Base-by-base conservation (phyloP, 192 early-diverging fungal species). In the Entomortierella chlamydospora region DNA sequence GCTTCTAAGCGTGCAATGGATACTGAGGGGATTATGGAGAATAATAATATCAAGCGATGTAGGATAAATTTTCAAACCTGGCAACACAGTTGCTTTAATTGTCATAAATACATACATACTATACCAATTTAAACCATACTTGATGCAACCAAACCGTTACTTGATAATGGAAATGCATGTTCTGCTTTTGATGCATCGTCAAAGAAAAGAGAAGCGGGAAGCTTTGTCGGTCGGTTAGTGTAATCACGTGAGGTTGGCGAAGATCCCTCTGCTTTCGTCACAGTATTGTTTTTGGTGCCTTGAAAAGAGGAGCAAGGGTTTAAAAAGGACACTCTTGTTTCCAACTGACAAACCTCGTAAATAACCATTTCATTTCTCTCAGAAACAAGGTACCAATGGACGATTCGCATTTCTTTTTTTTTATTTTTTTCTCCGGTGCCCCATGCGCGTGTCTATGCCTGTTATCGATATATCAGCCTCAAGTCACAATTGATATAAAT, bases 1-100 rank as follows among this genome's bases (percentile, higher is more conserved):
- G 95, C 85, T 96, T 92, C 90, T 94, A 93, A 90, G 82, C 55
- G 62, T 54, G 18, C 53, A n/a, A 23, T 55, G 47, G 4, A 41
- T 59, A 39, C 34, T 37, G 41, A 23, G n/a, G 53, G 50, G 15
- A 30, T 28, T 53, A 41, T 22, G 60, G 42, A 47, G 59, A 62
- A 59, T 49, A 56, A 57, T 45, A 50, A 25, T 20, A 58, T 25
- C 41, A 30, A 13, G 26, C 22, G n/a, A 39, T 13, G 49, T 7
- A 45, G 20, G 49, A 37, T 23, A 31, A 34, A 61, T 28, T 47
- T 29, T 64, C n/a, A 64, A 51, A 30, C 31, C 29, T 34, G 30
- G 49, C 47, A 64, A 28, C 17, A 30, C 31, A 17, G 45, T 20
- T 39, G 39, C 57, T 22, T n/a, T 61, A 30, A 45, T 49, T 61